Evolutionary conservation across 2,329 filamentous ascomycete species (phyloP), one percentile per base, ranked within the genome.

Genomic region (Pezicula rhizophila): DNA sequence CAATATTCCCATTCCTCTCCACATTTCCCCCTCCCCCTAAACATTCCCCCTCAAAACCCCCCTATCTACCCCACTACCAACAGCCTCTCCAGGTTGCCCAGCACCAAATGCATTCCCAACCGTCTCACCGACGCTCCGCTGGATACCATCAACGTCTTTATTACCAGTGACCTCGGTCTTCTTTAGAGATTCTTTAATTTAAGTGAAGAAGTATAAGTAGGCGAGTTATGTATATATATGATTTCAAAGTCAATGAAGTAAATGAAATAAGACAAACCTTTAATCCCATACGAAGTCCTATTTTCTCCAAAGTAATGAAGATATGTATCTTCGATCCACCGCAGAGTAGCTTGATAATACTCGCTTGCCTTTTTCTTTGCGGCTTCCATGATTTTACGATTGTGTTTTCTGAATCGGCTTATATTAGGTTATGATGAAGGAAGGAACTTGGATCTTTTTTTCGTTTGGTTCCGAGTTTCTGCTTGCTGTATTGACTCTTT

Each of bases 311-410:
- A 62, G 37, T 53, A 62, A 33, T 52, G 51, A 26, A 62, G 50
- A 41, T 63, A 63, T 3, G 57, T 63, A 42, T 62, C 58, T 42
- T 63, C 60, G 11, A 62, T 49, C 58, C 60, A 63, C 10, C 50
- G 52, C 55, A 49, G 52, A 8, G 50, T 47, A 12, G 49, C 47
- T 8, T 63, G 58, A 17, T 54, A 57, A 40, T 59, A 63, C 7
- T 35, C 25, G 20, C 18, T 38, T 17, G n/a, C 46, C 26, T 46
- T 49, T 17, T 38, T 38, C 23, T 20, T 37, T 49, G 43, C 47
- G 20, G 39, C 31, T 34, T 48, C 46, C 46, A 48, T 48, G 7
- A 15, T 48, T 28, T 3, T 18, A 18, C 6, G 23, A 5, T 23
- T 23, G 23, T 23, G 23, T 23, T 5, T 23, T 23, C 23, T 5